Percentiles rank a stretch among this genome's conserved stretches.
Evolutionary conservation across 768 basidiomycete genomes (phyloP).

Genomic region (Floccularia luteovirens): DNA sequence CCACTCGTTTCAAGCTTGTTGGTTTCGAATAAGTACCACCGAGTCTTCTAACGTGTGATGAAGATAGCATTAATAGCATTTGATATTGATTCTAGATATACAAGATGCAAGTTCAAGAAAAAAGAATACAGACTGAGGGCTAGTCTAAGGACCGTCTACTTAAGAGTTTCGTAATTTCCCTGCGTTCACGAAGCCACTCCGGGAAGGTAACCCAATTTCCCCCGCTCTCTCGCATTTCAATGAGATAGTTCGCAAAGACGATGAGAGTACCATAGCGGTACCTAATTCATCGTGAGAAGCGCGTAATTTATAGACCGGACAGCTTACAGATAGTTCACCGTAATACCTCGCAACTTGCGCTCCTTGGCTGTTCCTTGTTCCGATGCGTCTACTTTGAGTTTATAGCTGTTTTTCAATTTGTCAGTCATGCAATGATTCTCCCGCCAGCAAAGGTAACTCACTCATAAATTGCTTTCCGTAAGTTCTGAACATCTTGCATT

Average conservation of each 20-base stretch:
- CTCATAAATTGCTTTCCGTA: conserved; percentile 94
- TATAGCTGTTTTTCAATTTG: conserved; percentile 51
- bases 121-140: neutral
- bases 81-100: neutral
- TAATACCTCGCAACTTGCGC: conserved; percentile 62
- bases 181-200: conserved; percentile 72
- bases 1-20: no score
- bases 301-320: conserved; percentile 4
- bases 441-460: conserved; percentile 28
- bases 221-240: conserved; percentile 48
- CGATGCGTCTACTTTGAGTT: conserved; percentile 80
- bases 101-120: neutral
- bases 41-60: neutral
- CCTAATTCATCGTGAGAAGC: conserved; percentile 23
- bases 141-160: conserved; percentile 65
- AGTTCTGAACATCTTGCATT: conserved; percentile 96
- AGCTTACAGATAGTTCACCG: conserved; percentile 81
- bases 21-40: no score
- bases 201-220: conserved; percentile 53
- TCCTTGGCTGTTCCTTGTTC: conserved; percentile 76
- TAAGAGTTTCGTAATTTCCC: conserved; percentile 77
- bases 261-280: conserved; percentile 90
- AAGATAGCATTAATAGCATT: neutral
- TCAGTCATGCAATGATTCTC: neutral
- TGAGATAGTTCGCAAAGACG: conserved; percentile 91